Evolutionary conservation across 495 filamentous ascomycete species (phyloP), one percentile per base, ranked within the genome.

Genomic region (Penicillium egyptiacum): DNA sequence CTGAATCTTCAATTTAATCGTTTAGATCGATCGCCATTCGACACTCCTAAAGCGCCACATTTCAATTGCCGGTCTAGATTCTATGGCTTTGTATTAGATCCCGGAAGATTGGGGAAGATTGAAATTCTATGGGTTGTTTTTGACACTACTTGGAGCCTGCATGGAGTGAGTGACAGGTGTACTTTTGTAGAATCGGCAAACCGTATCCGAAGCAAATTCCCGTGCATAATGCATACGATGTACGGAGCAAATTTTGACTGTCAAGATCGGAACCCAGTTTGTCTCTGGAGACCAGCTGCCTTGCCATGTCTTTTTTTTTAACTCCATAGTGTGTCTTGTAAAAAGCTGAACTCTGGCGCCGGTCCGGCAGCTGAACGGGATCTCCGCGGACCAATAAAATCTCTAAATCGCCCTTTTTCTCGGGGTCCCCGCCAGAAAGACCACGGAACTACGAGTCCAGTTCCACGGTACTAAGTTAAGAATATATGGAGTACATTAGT

Each of bases 301-400:
- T 33, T 33, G 30, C 30, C 30, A 11, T 31, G 10, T 28, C 43
- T 28, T 50, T 19, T 30, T 25, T n/a, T 50, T 30, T n/a, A n/a
- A 28, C 25, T 48, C 14, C 28, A 19, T 45, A 54, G 51, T 35
- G 51, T 17, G 41, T 46, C 33, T 30, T 41, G 22, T 26, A 8
- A 19, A 22, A 16, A 45, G 28, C 20, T 17, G 17, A 37, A 46
- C 6, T 26, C 20, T 47, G 51, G 51, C 26, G 19, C 43, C 39
- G 52, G 52, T 54, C 26, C 53, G 59, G 60, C 31, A 47, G 16
- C 56, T 30, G 33, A 55, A 14, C 28, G n/a, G 20, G 20, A 33
- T 35, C 26, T 62, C 60, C 60, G 55, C 60, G 59, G 8, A 23
- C 60, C 55, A 62, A 62, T 62, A 31, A 58, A n/a, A 30, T 19